These are phyloP conservation scores for Colletotrichum costaricense DNA, from an alignment of 2,329 filamentous ascomycete species.

Conservation along the genomic window DNA sequence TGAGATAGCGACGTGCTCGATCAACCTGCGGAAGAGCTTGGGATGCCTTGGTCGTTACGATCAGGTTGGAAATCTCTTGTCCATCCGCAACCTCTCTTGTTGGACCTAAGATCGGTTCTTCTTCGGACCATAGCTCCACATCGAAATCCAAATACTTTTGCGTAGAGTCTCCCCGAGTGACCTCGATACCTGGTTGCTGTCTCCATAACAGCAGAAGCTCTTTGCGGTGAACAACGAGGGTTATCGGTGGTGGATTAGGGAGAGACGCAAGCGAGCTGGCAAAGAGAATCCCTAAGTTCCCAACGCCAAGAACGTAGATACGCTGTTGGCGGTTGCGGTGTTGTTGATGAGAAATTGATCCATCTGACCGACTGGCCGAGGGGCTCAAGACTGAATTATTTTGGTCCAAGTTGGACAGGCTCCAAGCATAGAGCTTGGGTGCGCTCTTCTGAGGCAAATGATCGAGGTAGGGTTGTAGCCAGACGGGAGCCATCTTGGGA, in stretches of 20 bases:
- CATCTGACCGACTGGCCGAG: neutral
- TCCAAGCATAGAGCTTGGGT: conserved; percentile 52
- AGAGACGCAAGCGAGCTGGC: conserved; percentile 77
- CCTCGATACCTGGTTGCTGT: conserved; percentile 55
- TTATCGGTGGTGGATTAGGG: conserved; percentile 75
- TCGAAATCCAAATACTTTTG: conserved; percentile 54
- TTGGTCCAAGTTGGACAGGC: conserved; percentile 42
- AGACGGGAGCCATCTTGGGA: conserved; percentile 36
- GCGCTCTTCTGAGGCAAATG: conserved; percentile 38
- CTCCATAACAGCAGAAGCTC: conserved; percentile 62
- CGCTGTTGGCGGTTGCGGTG: conserved; percentile 46
- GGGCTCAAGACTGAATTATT: neutral
- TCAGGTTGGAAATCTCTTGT: conserved; percentile 73
- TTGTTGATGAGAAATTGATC: neutral
- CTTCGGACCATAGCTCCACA: conserved; percentile 67
- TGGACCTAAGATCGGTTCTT: conserved; percentile 48
- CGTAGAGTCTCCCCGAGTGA: conserved; percentile 48
- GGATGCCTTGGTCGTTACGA: conserved; percentile 82
- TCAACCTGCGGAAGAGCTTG: conserved; percentile 72
- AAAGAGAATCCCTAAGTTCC: conserved; percentile 84
- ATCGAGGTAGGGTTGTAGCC: conserved; percentile 46
- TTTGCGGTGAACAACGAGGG: conserved; percentile 79
- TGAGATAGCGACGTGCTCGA: conserved; percentile 70
- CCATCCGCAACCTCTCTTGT: conserved; percentile 53
- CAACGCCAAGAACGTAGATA: conserved; percentile 83